Conservation (phyloP, 1,284 basidiomycete genomes). For the Cutaneotrichosporon cavernicola region DNA sequence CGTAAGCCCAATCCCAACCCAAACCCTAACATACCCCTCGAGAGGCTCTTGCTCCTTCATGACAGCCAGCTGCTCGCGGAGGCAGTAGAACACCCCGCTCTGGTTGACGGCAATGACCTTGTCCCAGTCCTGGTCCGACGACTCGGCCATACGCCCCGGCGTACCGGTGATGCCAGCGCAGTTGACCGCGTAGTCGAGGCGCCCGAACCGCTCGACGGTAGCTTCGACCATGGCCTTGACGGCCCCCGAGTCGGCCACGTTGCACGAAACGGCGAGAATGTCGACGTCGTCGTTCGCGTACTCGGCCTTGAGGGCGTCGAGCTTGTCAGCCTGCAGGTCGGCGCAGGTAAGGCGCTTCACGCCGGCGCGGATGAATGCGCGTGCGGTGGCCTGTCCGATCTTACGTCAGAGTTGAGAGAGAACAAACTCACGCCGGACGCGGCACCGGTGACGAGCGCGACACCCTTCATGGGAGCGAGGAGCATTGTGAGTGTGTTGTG, state of each 20-base stretch:
- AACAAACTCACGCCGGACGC: conserved; percentile 26
- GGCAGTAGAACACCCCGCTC: conserved; percentile 26
- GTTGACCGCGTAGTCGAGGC: conserved; percentile 43
- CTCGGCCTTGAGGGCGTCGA: conserved; percentile 12
- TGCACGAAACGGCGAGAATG: conserved; percentile 14
- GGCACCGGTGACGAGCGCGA: conserved; percentile 30
- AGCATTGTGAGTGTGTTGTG: conserved; percentile 1
- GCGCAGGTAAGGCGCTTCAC: conserved; percentile 15
- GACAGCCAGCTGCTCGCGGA: conserved; percentile 28
- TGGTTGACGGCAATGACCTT: conserved; percentile 35
- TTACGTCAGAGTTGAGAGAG: conserved; percentile 8
- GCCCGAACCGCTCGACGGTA: conserved; percentile 28
- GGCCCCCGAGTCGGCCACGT: conserved; percentile 21
- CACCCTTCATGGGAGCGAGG: conserved; percentile 22
- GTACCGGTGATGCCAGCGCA: conserved; percentile 31
- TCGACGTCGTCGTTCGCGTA: conserved; percentile 8
- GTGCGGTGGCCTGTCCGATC: conserved; percentile 21
- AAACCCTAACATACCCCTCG: conserved; percentile 17
- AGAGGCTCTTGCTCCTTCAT: conserved; percentile 29
- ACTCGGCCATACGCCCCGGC: neutral
- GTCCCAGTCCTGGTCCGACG: conserved; percentile 33
- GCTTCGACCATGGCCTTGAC: conserved; percentile 18
- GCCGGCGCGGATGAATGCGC: conserved; percentile 18
- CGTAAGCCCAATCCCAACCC: conserved; percentile 22
- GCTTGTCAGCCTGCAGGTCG: conserved; percentile 18